Conservation (phyloP, 2,329 filamentous ascomycete genomes). For the Phoma sp. region DNA sequence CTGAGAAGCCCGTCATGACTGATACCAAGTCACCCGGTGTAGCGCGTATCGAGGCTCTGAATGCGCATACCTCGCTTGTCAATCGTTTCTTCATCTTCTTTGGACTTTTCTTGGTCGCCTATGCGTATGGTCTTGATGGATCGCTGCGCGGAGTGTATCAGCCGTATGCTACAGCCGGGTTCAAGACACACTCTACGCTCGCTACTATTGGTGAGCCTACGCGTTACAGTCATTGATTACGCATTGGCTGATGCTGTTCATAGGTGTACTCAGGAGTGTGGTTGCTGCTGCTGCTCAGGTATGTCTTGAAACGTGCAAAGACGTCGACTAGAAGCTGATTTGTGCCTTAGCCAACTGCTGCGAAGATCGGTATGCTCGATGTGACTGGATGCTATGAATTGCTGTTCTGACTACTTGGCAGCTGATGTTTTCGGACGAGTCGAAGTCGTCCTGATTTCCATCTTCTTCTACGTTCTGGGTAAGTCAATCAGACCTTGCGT, state of each 20-base stretch:
- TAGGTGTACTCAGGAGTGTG: conserved; percentile 60
- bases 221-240: background rate
- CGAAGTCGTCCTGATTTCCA: conserved; percentile 62
- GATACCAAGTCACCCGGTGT: conserved; percentile 59
- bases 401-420: conserved; percentile 58
- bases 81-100: conserved; percentile 65
- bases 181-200: conserved; percentile 60
- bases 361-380: conserved; percentile 15
- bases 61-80: conserved; percentile 56
- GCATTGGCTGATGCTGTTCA: background rate
- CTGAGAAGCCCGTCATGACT: conserved; percentile 8
- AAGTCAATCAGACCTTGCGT: background rate
- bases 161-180: conserved; percentile 61
- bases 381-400: background rate
- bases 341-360: background rate
- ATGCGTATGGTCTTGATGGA: conserved; percentile 63
- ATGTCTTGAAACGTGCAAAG: background rate
- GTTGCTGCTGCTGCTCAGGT: conserved; percentile 62
- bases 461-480: conserved; percentile 62
- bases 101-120: conserved; percentile 67
- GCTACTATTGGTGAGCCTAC: conserved; percentile 58
- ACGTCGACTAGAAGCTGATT: background rate
- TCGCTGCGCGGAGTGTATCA: conserved; percentile 57
- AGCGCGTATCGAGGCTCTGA: conserved; percentile 62
- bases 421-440: conserved; percentile 67